Percentiles rank a stretch among this genome's conserved stretches.
Evolutionary conservation across 78 protist species (phyloP).

Genomic region (Dictyostelium capitatum): DNA sequence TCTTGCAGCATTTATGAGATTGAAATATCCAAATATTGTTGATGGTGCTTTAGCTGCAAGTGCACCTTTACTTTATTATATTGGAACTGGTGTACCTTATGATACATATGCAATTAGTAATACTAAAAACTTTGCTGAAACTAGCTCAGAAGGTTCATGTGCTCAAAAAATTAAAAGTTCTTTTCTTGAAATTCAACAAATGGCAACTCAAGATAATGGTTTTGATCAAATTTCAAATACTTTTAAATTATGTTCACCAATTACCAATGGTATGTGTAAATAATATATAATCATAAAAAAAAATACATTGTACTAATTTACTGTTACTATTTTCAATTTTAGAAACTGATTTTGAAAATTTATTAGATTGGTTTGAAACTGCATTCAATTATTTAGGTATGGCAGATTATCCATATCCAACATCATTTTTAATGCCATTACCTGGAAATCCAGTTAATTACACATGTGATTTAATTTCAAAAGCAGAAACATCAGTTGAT

Average conservation of each 20-base stretch:
- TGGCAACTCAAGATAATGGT: neutral
- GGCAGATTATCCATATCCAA: conserved; percentile 86
- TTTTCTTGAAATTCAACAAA: neutral
- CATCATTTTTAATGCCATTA: conserved; percentile 73
- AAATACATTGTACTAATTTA: neutral
- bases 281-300: neutral
- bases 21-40: conserved; percentile 30
- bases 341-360: neutral
- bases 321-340: too few species aligned
- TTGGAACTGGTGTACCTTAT: neutral
- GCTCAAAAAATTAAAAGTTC: conserved; percentile 14
- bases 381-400: conserved; percentile 57
- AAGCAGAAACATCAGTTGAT: neutral
- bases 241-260: conserved; percentile 1
- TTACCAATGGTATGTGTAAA: neutral
- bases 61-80: conserved; percentile 45
- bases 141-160: conserved; percentile 31
- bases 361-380: neutral
- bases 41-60: conserved; percentile 63
- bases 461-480: conserved; percentile 37
- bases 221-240: neutral
- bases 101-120: conserved; percentile 35
- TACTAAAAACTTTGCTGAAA: conserved; percentile 45
- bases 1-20: conserved; percentile 30
- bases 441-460: conserved; percentile 86